These are phyloP conservation scores for Penicillium dipodomyicola DNA, from an alignment of 495 filamentous ascomycete genomes.

Conservation along the genomic window DNA sequence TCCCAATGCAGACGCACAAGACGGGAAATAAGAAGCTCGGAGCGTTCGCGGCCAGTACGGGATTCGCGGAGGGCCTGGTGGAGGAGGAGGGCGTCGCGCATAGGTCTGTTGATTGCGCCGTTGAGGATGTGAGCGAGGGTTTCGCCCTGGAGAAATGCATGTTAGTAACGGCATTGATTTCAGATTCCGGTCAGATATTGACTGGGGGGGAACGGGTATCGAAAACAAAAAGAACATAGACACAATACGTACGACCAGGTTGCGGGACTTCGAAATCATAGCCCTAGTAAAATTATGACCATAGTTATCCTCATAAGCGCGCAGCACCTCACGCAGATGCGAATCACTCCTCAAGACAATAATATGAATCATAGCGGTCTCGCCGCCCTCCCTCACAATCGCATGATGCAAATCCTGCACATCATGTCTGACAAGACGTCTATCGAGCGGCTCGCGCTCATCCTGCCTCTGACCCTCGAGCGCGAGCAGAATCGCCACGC, in stretches of 20 bases:
- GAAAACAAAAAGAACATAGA: too few species aligned
- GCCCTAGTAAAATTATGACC: conserved; percentile 78
- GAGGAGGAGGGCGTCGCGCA: conserved; percentile 91
- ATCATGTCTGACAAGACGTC: conserved; percentile 64
- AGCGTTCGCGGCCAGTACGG: conserved; percentile 62
- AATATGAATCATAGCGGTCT: conserved; percentile 86
- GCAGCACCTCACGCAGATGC: conserved; percentile 77
- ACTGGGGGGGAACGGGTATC: neutral
- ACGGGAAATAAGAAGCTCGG: conserved; percentile 78
- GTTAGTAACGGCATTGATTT: neutral
- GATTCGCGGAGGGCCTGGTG: conserved; percentile 78
- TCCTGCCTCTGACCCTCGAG: conserved; percentile 81
- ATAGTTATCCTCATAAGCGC: conserved; percentile 66
- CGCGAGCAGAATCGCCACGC: conserved; percentile 79
- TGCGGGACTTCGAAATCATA: conserved; percentile 83
- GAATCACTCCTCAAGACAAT: conserved; percentile 74
- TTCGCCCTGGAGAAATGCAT: conserved; percentile 64
- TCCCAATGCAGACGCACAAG: conserved; percentile 87
- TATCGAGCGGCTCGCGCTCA: conserved; percentile 59
- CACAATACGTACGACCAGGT: conserved; percentile 66
- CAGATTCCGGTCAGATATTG: neutral
- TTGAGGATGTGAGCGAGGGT: conserved; percentile 94
- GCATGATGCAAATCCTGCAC: conserved; percentile 68
- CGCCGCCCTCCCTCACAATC: conserved; percentile 75
- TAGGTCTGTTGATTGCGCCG: conserved; percentile 90